Base-by-base conservation (phyloP, 2,329 filamentous ascomycete species). In the Eurotiales sp. region DNA sequence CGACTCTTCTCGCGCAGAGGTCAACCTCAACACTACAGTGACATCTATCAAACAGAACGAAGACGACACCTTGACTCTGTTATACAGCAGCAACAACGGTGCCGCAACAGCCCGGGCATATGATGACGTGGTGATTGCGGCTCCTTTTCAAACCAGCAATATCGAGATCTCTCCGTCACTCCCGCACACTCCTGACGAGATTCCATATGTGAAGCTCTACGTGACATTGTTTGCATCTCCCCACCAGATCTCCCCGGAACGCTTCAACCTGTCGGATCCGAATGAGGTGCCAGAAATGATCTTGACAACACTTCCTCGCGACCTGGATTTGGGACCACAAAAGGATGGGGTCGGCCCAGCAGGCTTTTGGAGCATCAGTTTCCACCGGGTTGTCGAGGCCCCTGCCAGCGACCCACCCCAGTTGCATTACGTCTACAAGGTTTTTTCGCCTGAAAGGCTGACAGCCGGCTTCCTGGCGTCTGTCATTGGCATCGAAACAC, bases 181-280 rank as follows among this genome's bases (percentile, higher is more conserved):
- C 5, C 56, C 68, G 12, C 72, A 75, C 2, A 68, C 72, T 3
- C 90, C 95, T 1, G 87, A 93, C 58, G 68, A 80, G 41, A 85
- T 96, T n/a, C 87, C 89, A 0, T 99, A 96, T 66, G 88, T 90
- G 2, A 80, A 81, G 43, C 79, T 97, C 0, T 86, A 97, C 63
- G 92, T 96, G 47, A 97, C 92, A 0, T 81, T 97, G 1, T 92
- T 99, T 62, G 78, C 91, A 0, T 88, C 90, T 0, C 84, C 88
- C 0, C 81, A 84, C 59, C 77, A 73, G n/a, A 78, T 95, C n/a
- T 84, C 81, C 17, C 79, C 87, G 0, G 67, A 67, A 2, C 90
- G 84, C 64, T 97, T 97, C 75, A 81, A 82, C 51, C 76, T 95
- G 1, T 63, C 75, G 2, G 65, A 77, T 0, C 59, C 61, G 11